Base-by-base conservation (phyloP, 352 stramenopile genomes). In the Phytophthora tentaculata region DNA sequence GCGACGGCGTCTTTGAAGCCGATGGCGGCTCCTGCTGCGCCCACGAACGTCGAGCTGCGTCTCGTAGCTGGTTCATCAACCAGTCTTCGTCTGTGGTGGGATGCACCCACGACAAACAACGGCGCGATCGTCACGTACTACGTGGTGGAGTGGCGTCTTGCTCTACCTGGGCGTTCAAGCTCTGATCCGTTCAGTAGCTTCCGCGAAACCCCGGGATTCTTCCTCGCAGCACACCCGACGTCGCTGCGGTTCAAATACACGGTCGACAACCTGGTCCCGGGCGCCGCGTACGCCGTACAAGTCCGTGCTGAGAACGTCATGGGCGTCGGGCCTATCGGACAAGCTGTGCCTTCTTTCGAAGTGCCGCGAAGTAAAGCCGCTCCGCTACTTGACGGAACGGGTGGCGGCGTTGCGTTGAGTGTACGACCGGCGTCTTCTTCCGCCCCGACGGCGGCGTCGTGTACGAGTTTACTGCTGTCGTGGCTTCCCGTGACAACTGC, bases 21-120 rank as follows among this genome's bases (percentile, higher is more conserved):
- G 3, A 95, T 96, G 74, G 89, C 80, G 13, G 81, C 89, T 2
- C 94, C 97, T 16, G 75, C 86, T 3, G 67, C 86, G 14, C 94
- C 95, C 0, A 60, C 64, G 13, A 84, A 88, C 23, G 86, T 95
- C 26, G 80, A 87, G 52, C 35, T 98, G 0, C 81, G 82, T 7
- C 77, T 98, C 22, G 90, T 97, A 16, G 84, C 93, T 12, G 86
- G 79, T 3, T 77, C 67, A 0, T 59, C 74, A 3, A 82, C 79
- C 8, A 90, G 77, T 71, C 67, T 99, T 32, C 84, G 84, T 0
- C 73, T 98, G 6, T 92, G 86, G 52, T 99, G 95, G 95, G 81
- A 88, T 41, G 64, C 77, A 9, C 96, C 96, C n/a, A 41, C 81
- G 16, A 88, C 78, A 0, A 76, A 92, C 71, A 96, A 97, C 45